Conservation (phyloP, 805 yeast species). For the Saturnispora zaruensis region DNA sequence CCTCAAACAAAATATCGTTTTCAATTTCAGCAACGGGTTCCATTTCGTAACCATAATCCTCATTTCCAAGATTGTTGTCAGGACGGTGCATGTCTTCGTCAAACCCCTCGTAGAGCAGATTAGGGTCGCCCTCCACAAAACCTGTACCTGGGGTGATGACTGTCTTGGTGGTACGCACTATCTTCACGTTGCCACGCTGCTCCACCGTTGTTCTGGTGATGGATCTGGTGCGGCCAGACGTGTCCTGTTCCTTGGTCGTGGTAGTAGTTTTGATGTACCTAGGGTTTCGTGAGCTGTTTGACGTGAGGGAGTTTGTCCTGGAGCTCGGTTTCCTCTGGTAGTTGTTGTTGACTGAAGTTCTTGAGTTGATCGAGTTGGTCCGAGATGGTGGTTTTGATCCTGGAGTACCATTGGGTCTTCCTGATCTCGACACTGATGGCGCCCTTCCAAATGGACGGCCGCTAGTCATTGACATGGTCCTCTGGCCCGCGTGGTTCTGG, state of each 20-base stretch:
- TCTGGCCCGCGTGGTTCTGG: constrained; percentile 5
- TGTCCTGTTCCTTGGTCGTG: constrained; percentile 43
- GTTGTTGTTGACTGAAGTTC: background rate
- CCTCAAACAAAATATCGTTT: background rate
- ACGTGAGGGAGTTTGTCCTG: constrained; percentile 25
- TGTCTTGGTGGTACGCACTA: constrained; percentile 39
- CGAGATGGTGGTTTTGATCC: constrained; percentile 15
- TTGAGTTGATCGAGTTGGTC: constrained; percentile 17
- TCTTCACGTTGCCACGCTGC: constrained; percentile 39
- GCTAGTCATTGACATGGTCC: constrained; percentile 21
- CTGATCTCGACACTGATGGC: background rate
- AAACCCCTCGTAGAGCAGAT: constrained; percentile 19
- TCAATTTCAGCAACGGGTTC: constrained; percentile 4
- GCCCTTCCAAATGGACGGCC: background rate
- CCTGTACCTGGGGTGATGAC: constrained; percentile 16
- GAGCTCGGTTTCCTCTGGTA: constrained; percentile 7
- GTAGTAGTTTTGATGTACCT: constrained; percentile 28
- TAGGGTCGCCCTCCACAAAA: constrained; percentile 21
- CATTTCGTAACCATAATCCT: background rate
- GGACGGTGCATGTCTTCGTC: constrained; percentile 19
- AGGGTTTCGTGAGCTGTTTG: constrained; percentile 22
- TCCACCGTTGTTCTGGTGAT: constrained; percentile 47
- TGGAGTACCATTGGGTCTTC: background rate
- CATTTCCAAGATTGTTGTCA: constrained; percentile 16
- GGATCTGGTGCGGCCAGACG: constrained; percentile 44